phyloP scores from a whole-genome alignment of 805 yeast species.

The Yarrowia sp. region DNA sequence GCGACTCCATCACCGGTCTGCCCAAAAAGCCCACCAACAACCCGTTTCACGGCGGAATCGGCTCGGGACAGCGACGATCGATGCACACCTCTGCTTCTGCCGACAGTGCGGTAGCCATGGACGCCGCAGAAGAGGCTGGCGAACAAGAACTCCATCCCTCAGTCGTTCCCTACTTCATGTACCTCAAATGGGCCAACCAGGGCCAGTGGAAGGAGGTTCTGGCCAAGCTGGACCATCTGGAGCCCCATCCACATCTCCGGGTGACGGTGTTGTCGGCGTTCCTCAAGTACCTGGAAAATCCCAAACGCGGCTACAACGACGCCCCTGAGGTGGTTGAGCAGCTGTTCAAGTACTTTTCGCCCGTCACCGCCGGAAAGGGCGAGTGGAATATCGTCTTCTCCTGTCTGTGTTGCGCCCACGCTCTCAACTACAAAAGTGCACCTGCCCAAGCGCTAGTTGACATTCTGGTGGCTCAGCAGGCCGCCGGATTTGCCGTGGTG shows the following conservation, averaged over 20 bases:
- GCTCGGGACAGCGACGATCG: slow-evolving; percentile 25
- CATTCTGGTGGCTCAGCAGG: slow-evolving; percentile 47
- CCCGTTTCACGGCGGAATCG: slow-evolving; percentile 26
- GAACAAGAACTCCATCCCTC: neutral
- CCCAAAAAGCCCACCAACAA: slow-evolving; percentile 28
- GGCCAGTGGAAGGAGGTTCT: slow-evolving; percentile 3
- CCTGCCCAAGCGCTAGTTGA: slow-evolving; percentile 45
- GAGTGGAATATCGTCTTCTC: slow-evolving; percentile 18
- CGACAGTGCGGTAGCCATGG: neutral
- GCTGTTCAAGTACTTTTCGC: slow-evolving; percentile 8
- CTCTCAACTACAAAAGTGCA: slow-evolving; percentile 40
- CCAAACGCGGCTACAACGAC: slow-evolving; percentile 15
- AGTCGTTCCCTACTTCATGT: slow-evolving; percentile 17
- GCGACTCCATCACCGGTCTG: slow-evolving; percentile 7
- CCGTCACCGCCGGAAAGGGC: neutral
- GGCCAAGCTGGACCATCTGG: neutral
- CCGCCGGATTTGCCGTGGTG: slow-evolving; percentile 47
- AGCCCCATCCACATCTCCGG: neutral
- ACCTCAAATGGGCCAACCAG: slow-evolving; percentile 5
- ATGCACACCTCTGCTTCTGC: slow-evolving; percentile 3
- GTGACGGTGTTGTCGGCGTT: neutral
- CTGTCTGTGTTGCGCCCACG: neutral
- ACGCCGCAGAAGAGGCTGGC: neutral
- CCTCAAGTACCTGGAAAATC: neutral
- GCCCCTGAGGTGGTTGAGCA: slow-evolving; percentile 30